Base-by-base conservation (phyloP, 176 grass and related monocot species). In the Oryza punctata region DNA sequence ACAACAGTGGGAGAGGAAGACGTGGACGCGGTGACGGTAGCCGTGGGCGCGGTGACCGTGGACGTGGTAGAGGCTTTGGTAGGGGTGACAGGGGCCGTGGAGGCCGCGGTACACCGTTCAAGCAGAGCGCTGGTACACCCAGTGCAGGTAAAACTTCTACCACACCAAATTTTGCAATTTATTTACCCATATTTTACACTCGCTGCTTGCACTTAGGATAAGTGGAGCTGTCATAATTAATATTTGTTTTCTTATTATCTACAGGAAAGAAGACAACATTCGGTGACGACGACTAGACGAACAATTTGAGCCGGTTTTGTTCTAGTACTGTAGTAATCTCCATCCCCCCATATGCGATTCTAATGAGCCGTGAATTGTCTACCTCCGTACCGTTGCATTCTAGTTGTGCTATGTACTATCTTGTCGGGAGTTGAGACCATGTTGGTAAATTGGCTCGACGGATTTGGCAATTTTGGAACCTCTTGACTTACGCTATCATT, bases 191-290 rank as follows among this genome's bases (percentile, higher is more conserved):
- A 18, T 66, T 30, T 30, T 35, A 9, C 24, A 21, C 29, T 25
- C 14, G 28, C 9, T 54, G 35, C 3, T 19, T 30, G 3, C 0
- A 0, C 8, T 65, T 15, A 52, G 44, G 72, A 45, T 19, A 32
- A 8, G 25, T 67, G 38, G 33, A 38, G 23, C 7, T 29, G 41
- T 2, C 24, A 7, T 27, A 45, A 4, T 64, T 73, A 40, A 61
- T 21, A 44, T 33, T 46, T 74, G 26, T 15, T 75, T 79, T 54
- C 0, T 57, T 27, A 3, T 57, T 27, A 3, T 70, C 65, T 87
- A 77, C 81, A 94, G 87, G 92, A 70, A 94, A 82, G 89, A 94
- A 91, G 86, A 94, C 72, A 0, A 91, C 82, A 43, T 94, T 91
- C 1, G 75, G 82, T 28, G 88, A 93, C 10, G 88, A 94, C 7